Evolutionary conservation across 345 rosid genomes (phyloP), one percentile per base, ranked within the genome.

Genomic region (Lumnitzera littorea): DNA sequence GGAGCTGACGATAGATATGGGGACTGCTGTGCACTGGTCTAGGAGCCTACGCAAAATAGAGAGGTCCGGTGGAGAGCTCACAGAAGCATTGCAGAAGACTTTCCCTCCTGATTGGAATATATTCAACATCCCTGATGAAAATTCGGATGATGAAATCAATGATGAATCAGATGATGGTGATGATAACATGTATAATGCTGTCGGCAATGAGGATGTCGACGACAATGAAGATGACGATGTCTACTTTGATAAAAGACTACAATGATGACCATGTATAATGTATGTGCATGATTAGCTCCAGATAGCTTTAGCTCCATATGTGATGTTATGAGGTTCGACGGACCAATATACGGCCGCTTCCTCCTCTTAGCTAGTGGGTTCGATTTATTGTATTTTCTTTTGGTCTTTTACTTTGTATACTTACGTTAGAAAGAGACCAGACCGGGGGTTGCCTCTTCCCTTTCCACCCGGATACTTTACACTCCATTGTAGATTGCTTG

Each of bases 11-110:
- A 89, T 92, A 13, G 99, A 92, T 65, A 89, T 92, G 99, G 91
- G 88, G 61, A 92, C 97, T 6, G 97, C 97, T 3, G 95, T 89
- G 59, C 84, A 87, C 72, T 92, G 99, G 99, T 85, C 97, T 13
- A 86, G 65, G 71, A 82, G 87, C 69, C 55, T 92, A 61, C 75
- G 90, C 31, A 87, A 86, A 81, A 89, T 92, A 15, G 99, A 92
- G 82, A 79, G 78, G 74, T 79, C 82, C 1, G 91, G 98, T 29
- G 98, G 98, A 47, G 88, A 86, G 69, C 89, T 92, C 46, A 92
- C 99, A 0, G 87, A 92, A 78, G 81, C 83, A 2, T 68, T 92
- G 73, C 99, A 92, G 82, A 92, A 85, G 76, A 89, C 96, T 7
- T 92, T 89, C 67, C 96, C 97, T 62, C 96, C 89, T 36, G 97